Conservation (phyloP, 768 basidiomycete species). For the Bullera alba region DNA sequence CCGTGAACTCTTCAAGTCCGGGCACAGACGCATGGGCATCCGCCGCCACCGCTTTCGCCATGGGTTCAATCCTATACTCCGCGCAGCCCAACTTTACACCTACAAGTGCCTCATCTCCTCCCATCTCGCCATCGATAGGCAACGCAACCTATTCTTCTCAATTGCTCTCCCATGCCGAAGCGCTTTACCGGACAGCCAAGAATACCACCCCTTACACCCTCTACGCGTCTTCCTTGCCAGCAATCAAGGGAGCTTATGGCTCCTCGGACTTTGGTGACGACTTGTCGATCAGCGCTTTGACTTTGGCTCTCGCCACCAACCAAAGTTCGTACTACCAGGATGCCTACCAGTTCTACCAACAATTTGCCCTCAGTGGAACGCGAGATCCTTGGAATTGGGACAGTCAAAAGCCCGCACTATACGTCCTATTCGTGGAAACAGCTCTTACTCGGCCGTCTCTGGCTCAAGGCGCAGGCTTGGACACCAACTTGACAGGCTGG, state of each 20-base stretch:
- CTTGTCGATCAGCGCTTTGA: constrained; percentile 61
- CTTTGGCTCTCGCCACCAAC: constrained; percentile 66
- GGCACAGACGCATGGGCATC: constrained; percentile 86
- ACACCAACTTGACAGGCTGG: constrained; percentile 60
- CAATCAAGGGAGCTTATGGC: constrained; percentile 58
- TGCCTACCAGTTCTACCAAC: constrained; percentile 58
- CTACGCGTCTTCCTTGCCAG: constrained; percentile 56
- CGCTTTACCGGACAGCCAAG: constrained; percentile 69
- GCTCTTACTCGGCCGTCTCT: constrained; percentile 56
- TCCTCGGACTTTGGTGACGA: constrained; percentile 49
- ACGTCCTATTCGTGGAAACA: constrained; percentile 69
- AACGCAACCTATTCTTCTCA: constrained; percentile 66
- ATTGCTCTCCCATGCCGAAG: constrained; percentile 66
- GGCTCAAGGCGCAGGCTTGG: constrained; percentile 45
- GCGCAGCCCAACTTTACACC: constrained; percentile 53
- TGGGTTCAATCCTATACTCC: constrained; percentile 75
- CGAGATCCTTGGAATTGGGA: constrained; percentile 82
- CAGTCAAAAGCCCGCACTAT: constrained; percentile 66
- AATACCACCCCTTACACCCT: constrained; percentile 50
- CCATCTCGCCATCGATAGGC: constrained; percentile 58
- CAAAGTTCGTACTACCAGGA: constrained; percentile 57
- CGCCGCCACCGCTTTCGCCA: constrained; percentile 77
- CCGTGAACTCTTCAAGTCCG: constrained; percentile 67
- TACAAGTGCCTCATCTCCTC: constrained; percentile 47
- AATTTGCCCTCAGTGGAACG: constrained; percentile 54